phyloP scores from a whole-genome alignment of 495 filamentous ascomycete genomes.

The Cercophora scortea region DNA sequence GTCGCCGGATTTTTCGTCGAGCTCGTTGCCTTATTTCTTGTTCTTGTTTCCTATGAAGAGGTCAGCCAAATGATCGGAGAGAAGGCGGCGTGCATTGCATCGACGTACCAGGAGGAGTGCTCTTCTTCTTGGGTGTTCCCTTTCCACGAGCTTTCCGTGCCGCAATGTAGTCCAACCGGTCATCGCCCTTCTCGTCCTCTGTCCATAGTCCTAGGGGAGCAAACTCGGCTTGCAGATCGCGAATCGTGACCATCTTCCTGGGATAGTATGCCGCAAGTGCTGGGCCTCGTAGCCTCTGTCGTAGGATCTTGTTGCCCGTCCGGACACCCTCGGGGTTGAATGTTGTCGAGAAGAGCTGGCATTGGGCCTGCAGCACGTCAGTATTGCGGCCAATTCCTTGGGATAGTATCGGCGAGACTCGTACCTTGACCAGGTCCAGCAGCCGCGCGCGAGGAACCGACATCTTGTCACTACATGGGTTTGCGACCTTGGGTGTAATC shows the following conservation, averaged over 20 bases:
- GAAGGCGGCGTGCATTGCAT: neutral
- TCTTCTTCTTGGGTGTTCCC: slow-evolving; percentile 87
- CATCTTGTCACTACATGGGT: slow-evolving; percentile 46
- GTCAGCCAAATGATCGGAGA: slow-evolving; percentile 8
- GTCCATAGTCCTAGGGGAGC: slow-evolving; percentile 47
- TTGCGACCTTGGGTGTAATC: neutral
- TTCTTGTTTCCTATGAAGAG: neutral
- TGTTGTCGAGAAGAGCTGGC: slow-evolving; percentile 80
- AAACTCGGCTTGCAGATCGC: slow-evolving; percentile 59
- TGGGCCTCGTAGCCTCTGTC: slow-evolving; percentile 74
- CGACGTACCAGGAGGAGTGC: slow-evolving; percentile 52
- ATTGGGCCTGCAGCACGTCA: slow-evolving; percentile 58
- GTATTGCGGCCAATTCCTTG: too few species aligned
- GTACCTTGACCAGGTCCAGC: slow-evolving; percentile 72
- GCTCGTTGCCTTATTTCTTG: slow-evolving; percentile 13
- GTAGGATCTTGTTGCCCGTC: slow-evolving; percentile 79
- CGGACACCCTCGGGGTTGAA: slow-evolving; percentile 79
- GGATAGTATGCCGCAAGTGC: slow-evolving; percentile 81
- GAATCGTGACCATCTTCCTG: slow-evolving; percentile 56
- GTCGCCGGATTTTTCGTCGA: neutral
- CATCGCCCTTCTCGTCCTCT: slow-evolving; percentile 67
- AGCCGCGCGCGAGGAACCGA: slow-evolving; percentile 64
- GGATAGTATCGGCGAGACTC: neutral
- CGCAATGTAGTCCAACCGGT: slow-evolving; percentile 68
- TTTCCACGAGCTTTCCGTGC: slow-evolving; percentile 75